These are phyloP conservation scores for Trichophyton mentagrophytes DNA, from an alignment of 2,329 filamentous ascomycete species.

Conservation along the genomic window DNA sequence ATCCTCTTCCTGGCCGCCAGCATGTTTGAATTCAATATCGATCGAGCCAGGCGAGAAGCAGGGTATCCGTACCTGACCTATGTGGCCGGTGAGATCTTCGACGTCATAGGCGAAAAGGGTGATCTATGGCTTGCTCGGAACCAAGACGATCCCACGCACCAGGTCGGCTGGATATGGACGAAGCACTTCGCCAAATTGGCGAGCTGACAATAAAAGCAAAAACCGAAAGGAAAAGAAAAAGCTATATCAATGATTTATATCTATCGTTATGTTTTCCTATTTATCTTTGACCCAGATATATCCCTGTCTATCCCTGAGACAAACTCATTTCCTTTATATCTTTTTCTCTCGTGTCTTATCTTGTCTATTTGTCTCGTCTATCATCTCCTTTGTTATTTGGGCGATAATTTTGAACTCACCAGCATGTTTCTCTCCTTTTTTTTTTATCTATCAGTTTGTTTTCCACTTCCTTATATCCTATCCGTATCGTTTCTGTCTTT, in stretches of 20 bases:
- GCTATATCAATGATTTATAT: not conserved
- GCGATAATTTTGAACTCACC: not conserved
- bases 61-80: slow-evolving; percentile 95
- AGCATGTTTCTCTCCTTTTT: slow-evolving; percentile 9
- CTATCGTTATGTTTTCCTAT: slow-evolving; percentile 3
- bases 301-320: not conserved
- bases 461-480: slow-evolving; percentile 5
- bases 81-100: slow-evolving; percentile 85
- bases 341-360: not conserved
- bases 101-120: slow-evolving; percentile 90
- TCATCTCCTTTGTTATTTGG: slow-evolving; percentile 6
- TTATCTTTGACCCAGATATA: not conserved
- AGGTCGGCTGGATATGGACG: slow-evolving; percentile 97
- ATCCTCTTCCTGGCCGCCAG: slow-evolving; percentile 86
- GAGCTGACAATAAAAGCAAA: slow-evolving; percentile 3
- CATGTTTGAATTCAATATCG: slow-evolving; percentile 94
- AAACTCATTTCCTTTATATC: not conserved
- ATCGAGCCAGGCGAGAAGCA: slow-evolving; percentile 77
- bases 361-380: not conserved
- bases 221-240: no score
- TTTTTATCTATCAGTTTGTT: slow-evolving; percentile 4
- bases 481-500: not conserved
- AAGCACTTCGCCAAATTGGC: slow-evolving; percentile 70
- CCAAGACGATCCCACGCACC: slow-evolving; percentile 69
- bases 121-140: slow-evolving; percentile 97